Base-by-base conservation (phyloP, 2,329 filamentous ascomycete genomes). In the Sclerotinia spermophila region DNA sequence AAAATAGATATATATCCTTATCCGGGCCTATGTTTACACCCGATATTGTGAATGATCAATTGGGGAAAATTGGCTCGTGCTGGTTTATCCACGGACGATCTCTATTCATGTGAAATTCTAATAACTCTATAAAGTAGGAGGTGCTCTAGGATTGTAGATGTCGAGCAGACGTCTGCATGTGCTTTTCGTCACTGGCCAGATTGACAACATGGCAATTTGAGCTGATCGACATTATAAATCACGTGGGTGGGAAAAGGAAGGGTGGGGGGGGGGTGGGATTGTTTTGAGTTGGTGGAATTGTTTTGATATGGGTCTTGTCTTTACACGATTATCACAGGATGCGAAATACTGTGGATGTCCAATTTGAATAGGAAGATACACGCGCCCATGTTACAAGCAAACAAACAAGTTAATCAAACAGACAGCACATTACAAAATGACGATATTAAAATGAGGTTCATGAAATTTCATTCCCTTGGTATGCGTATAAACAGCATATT, bases 371-470 rank as follows among this genome's bases (percentile, higher is more conserved):
- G 0, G 3, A 27, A 51, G 17, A n/a, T 15, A 2, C 24, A 15
- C 7, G 3, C n/a, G 1, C 7, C 27, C n/a, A 51, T n/a, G n/a
- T n/a, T n/a, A 51, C 0, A 2, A n/a, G 5, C 11, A 27, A 51
- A 38, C 11, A 15, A 58, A 58, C 0, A 6, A n/a, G 6, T 30
- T 35, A 6, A 58, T 3, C 11, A 21, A n/a, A 7, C 2, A 24
- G 33, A 8, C 30, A 3, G 5, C 33, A 58, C 21, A 58, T 24
- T 38, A 11, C 5, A 56, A 56, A 56, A 5, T 5, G 10, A 56
- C 19, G 24, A 38, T 11, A 38, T 15, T 2, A 17, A 58, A 58
- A 5, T 58, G 21, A 58, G 55, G 55, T 38, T 58, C 55, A 58
- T 58, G 21, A 58, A 53, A 58, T n/a, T 58, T 58, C 13, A 38